Base-by-base conservation (phyloP, 1,284 basidiomycete species). In the Sanghuangporus sanghuang region DNA sequence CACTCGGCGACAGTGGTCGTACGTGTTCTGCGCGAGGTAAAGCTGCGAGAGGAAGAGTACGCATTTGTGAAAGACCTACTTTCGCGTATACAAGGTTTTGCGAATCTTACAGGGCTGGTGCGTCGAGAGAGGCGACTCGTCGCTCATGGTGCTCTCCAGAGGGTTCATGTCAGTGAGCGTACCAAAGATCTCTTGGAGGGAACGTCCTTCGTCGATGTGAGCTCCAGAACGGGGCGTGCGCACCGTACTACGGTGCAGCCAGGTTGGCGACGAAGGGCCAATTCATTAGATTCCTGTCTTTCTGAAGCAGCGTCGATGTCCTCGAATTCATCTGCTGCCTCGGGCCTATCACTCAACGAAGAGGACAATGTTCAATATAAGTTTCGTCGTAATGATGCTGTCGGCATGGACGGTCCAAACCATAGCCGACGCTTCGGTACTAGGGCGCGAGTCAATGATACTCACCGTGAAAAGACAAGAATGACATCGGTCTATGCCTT, bases 31-130 rank as follows among this genome's bases (percentile, higher is more conserved):
- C 85, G 87, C 57, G 91, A 93, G 67, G 90, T 94, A 66, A 95
- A 94, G 72, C 75, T 82, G 3, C 83, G 90, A 18, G 93, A 95
- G 73, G 91, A 93, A 63, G 92, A 94, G 67, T 92, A 93, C 71
- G 82, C 87, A 27, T 75, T 85, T 54, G 77, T 91, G 38, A 89
- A 89, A 71, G 74, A 78, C n/a, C 77, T 93, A 16, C 76, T 84
- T 16, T 73, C 77, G 9, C 79, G 81, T 0, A 82, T 95, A 60
- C 78, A 81, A 23, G 89, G 87, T 1, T 71, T 93, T 1, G 83
- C 86, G 0, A 63, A 74, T 6, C 68, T 77, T 1, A 74, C 77
- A 35, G 74, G 77, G 40, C 77, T 96, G 4, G 86, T 88, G 1
- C 78, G 78, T 40, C 81, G 92, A 39, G 90, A 92, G 64, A 83